Evolutionary conservation across 2,329 filamentous ascomycete genomes (phyloP), one percentile per base, ranked within the genome.

Genomic region (Xylaria sp.): DNA sequence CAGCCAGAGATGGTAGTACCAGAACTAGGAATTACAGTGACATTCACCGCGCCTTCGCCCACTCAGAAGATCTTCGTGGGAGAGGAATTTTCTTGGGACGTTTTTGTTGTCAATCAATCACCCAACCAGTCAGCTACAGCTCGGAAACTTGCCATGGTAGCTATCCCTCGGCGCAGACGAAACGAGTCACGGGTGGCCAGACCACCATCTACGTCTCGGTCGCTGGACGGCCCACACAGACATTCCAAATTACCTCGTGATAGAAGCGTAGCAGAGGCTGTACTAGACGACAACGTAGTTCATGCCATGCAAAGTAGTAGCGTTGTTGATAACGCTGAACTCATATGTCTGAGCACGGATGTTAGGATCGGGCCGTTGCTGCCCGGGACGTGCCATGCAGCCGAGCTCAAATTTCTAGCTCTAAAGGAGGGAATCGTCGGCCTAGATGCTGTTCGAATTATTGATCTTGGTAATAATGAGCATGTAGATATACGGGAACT

Each of bases 331-430:
- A 81, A 84, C 10, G 86, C 89, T 2, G 90, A 93, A 71, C 80
- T 94, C 36, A 83, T 93, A n/a, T 93, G 90, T 74, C 81, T 94
- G 58, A 93, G 89, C 66, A 90, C 91, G 4, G 92, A 94, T 78
- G 87, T 90, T 28, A 84, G 91, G 36, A 86, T 94, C 34, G 92
- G 92, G 0, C 91, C 91, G 36, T 81, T 96, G 43, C 87, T 89
- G 30, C 88, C 92, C 0, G 88, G 88, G 2, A 89, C 91, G 9
- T 94, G 91, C 75, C 91, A 93, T 73, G 90, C 91, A 43, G 89
- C 88, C 0, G 90, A 93, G 77, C 78, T 95, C 72, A 87, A 88
- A 72, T 94, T 95, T 72, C 81, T 94, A 61, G 89, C 92, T 4
- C 80, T 94, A 60, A 82, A 82, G 61, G 83, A 87, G 56, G 93